Evolutionary conservation across 108 stramenopile genomes (phyloP).

Genomic region (Cylindrotheca closterium): DNA sequence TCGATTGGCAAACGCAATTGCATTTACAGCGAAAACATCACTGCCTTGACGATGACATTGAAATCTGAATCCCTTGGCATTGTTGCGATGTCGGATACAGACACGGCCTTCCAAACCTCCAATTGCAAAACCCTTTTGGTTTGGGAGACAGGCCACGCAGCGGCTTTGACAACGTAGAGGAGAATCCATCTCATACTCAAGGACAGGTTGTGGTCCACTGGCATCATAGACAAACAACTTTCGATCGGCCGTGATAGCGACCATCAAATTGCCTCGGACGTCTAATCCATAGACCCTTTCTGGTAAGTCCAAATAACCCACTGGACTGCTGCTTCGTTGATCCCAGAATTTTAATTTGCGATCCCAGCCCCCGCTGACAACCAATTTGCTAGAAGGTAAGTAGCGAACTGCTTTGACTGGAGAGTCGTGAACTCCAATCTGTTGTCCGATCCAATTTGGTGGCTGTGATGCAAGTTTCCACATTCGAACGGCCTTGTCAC

Average conservation of each 20-base stretch:
- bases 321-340: slow-evolving; percentile 75
- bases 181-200: slow-evolving; percentile 74
- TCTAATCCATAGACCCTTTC: slow-evolving; percentile 89
- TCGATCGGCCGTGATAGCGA: slow-evolving; percentile 82
- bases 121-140: slow-evolving; percentile 88
- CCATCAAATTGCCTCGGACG: slow-evolving; percentile 75
- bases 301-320: slow-evolving; percentile 66
- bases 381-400: slow-evolving; percentile 56
- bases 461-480: slow-evolving; percentile 75
- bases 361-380: slow-evolving; percentile 84
- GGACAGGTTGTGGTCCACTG: slow-evolving; percentile 55
- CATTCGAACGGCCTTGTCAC: slow-evolving; percentile 89
- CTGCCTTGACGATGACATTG: slow-evolving; percentile 91
- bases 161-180: slow-evolving; percentile 89
- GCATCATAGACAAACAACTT: slow-evolving; percentile 84
- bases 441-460: slow-evolving; percentile 58
- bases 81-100: slow-evolving; percentile 91
- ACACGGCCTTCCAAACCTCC: slow-evolving; percentile 97
- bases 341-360: slow-evolving; percentile 90
- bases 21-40: slow-evolving; percentile 87
- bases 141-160: slow-evolving; percentile 84
- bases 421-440: slow-evolving; percentile 88
- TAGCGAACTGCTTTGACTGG: slow-evolving; percentile 75
- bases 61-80: slow-evolving; percentile 91
- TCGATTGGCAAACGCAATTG: slow-evolving; percentile 80